Evolutionary conservation across 345 rosid genomes (phyloP), one percentile per base, ranked within the genome.

Genomic region (Hibiscus tridactylites): DNA sequence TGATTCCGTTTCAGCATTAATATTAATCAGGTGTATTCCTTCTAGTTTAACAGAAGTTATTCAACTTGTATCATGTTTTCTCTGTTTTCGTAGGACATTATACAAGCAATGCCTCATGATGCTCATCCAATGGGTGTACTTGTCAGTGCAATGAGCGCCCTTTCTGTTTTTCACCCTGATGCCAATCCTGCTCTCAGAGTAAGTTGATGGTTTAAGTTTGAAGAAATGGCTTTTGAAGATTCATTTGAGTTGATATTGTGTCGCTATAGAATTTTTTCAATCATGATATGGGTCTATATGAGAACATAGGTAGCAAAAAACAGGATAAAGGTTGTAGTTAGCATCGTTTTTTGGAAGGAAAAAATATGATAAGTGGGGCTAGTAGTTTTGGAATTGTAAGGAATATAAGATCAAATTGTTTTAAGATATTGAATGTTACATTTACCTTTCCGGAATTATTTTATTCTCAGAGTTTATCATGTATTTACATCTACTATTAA

Each of bases 61-160:
- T 50, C 7, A 63, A 19, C 65, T 62, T 69, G 47, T 71, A 7
- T 35, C 17, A 52, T 28, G 1, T 65, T 76, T 39, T 56, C 54
- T 71, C 74, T 24, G 62, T 76, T 79, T 79, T 80, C 79, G 71
- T 75, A 95, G 99, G 96, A 94, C 82, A 90, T 94, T 35, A 88
- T 94, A 65, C 97, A 92, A 66, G 75, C 92, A 16, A 94, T 95
- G 99, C 99, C 99, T 78, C 99, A 90, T 68, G 99, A 95, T 78
- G 97, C 99, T 37, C 99, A 95, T 68, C 99, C 99, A 28, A 95
- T 92, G 99, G 97, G 99, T 74, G 97, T 90, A 19, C 96, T 95
- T 13, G 93, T 88, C 79, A 95, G 96, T 83, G 97, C 97, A 26
- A 90, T 95, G 88, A 90, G 99, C 78, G 89, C 99, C n/a, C 97